These are phyloP conservation scores for Thozetella sp. DNA, from an alignment of 495 filamentous ascomycete species.

Conservation along the genomic window DNA sequence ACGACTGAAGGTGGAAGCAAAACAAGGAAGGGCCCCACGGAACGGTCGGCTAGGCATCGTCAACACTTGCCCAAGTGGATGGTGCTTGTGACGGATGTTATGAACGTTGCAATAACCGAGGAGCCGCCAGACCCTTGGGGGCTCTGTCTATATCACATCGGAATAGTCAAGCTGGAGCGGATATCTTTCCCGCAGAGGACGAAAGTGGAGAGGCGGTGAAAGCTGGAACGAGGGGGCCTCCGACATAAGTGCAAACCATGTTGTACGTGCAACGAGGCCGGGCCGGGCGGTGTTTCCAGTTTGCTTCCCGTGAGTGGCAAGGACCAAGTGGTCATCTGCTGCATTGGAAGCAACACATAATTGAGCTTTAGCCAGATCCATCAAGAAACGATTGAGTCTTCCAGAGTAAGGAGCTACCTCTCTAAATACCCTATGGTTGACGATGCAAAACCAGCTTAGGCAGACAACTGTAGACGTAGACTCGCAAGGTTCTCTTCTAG, in stretches of 20 bases:
- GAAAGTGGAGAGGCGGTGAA: background rate
- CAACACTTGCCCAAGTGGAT: background rate
- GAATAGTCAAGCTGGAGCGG: background rate
- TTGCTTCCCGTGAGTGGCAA: background rate
- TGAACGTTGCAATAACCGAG: background rate
- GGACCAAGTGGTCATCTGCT: background rate
- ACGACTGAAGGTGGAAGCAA: background rate
- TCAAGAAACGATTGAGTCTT: background rate
- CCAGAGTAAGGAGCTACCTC: too few relatives aligned
- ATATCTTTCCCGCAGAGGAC: background rate
- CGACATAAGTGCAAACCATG: background rate
- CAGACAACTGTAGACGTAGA: too few relatives aligned
- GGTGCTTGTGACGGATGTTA: background rate
- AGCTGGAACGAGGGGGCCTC: background rate
- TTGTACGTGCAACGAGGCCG: background rate
- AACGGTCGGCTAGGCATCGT: background rate
- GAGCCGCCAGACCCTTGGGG: background rate
- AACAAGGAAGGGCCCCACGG: background rate
- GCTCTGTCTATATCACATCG: background rate
- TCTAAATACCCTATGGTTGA: too few relatives aligned
- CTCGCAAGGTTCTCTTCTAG: too few relatives aligned
- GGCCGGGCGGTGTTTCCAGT: background rate
- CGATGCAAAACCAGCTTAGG: too few relatives aligned
- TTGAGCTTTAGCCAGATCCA: constrained; percentile 1
- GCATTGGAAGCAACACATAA: background rate